Conservation (phyloP, 2,329 filamentous ascomycete genomes). For the Ophiostoma tasmaniense region DNA sequence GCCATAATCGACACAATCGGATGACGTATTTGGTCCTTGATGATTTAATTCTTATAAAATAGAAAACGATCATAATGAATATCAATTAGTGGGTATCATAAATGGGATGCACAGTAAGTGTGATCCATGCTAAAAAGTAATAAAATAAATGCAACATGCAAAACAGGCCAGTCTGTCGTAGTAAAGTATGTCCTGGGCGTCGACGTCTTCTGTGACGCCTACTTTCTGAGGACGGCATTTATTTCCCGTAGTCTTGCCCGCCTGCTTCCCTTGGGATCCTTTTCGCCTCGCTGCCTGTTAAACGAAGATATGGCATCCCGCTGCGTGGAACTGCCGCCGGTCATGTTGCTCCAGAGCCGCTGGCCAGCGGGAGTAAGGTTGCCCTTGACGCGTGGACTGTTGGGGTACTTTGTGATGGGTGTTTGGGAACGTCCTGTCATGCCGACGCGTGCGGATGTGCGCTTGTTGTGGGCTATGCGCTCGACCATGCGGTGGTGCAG, state of each 20-base stretch:
- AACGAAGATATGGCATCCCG: slow-evolving; percentile 23
- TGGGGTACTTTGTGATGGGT: slow-evolving; percentile 62
- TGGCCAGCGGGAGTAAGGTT: slow-evolving; percentile 67
- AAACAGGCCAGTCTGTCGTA: neutral
- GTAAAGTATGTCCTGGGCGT: neutral
- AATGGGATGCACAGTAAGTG: neutral
- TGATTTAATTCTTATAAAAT: neutral
- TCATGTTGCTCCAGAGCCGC: slow-evolving; percentile 55
- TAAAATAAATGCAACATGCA: neutral
- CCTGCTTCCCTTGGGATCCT: slow-evolving; percentile 15
- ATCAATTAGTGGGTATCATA: neutral
- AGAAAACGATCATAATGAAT: neutral
- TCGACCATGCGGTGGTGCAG: slow-evolving; percentile 85
- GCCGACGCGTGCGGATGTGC: slow-evolving; percentile 49
- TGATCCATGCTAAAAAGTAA: neutral
- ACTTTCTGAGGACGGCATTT: neutral
- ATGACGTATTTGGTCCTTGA: neutral
- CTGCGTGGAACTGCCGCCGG: slow-evolving; percentile 23
- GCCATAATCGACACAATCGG: neutral
- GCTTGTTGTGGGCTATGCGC: slow-evolving; percentile 63
- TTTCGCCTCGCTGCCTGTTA: slow-evolving; percentile 7
- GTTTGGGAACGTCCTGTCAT: slow-evolving; percentile 51
- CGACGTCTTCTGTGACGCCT: neutral
- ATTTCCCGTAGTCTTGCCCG: slow-evolving; percentile 18
- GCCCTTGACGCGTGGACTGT: slow-evolving; percentile 49